Conservation (phyloP, 495 filamentous ascomycete species). For the Neurospora terricola region DNA sequence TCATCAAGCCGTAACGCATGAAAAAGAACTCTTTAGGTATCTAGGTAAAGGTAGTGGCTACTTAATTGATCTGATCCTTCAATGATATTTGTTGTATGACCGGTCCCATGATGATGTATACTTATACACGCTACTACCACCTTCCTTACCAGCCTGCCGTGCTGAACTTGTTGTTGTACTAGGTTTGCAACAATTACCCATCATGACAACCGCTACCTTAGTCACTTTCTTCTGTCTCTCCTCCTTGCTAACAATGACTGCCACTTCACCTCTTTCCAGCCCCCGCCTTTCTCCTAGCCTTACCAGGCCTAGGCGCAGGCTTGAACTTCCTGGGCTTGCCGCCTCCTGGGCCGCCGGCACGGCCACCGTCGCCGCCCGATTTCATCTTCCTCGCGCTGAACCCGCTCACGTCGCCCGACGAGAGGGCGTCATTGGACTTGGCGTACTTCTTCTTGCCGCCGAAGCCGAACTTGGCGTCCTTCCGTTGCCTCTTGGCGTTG, state of each 20-base stretch:
- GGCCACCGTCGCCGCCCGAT: constrained; percentile 16
- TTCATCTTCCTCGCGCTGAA: constrained; percentile 86
- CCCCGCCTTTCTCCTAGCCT: constrained; percentile 29
- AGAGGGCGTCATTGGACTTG: constrained; percentile 81
- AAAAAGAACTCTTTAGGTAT: background rate
- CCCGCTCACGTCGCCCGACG: constrained; percentile 63
- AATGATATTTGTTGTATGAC: background rate
- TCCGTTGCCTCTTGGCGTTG: constrained; percentile 74
- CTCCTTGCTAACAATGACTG: no score
- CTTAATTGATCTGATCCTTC: background rate
- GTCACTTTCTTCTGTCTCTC: no score
- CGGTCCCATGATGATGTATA: background rate
- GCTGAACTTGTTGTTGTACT: background rate
- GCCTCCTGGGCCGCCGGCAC: constrained; percentile 7
- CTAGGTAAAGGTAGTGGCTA: background rate
- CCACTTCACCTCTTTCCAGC: background rate
- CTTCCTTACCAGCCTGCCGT: background rate
- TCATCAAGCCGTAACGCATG: background rate
- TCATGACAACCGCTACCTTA: background rate
- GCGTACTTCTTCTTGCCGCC: constrained; percentile 84
- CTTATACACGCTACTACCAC: background rate
- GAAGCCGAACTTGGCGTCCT: constrained; percentile 84
- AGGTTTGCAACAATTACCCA: background rate
- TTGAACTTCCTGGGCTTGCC: constrained; percentile 12
- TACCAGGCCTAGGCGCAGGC: constrained; percentile 21